Conservation (phyloP, 1,139 yeast genomes). For the Yamadazyma spencermartinsiae region DNA sequence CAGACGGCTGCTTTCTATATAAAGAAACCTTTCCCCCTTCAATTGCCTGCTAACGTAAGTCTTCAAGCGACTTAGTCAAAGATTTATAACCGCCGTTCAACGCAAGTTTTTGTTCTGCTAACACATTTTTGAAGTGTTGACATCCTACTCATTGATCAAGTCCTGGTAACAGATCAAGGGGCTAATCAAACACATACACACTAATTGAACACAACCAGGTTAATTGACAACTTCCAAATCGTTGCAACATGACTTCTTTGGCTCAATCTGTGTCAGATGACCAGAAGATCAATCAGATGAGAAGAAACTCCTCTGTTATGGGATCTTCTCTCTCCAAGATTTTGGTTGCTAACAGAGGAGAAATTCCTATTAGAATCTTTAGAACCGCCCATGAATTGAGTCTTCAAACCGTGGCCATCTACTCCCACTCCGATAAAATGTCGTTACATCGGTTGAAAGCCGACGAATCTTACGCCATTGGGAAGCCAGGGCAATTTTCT, state of each 20-base stretch:
- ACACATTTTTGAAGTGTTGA: too few relatives aligned
- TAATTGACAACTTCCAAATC: too few relatives aligned
- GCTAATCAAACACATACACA: too few relatives aligned
- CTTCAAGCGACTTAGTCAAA: too few relatives aligned
- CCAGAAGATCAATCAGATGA: constrained; percentile 46
- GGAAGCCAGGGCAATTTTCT: constrained; percentile 82
- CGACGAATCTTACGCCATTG: constrained; percentile 91
- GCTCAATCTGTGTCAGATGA: constrained; percentile 18
- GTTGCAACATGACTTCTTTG: constrained; percentile 18
- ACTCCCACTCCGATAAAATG: constrained; percentile 93
- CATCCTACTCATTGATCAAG: too few relatives aligned
- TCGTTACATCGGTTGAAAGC: constrained; percentile 95
- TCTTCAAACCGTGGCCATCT: constrained; percentile 96
- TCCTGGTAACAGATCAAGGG: too few relatives aligned
- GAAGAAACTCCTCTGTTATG: constrained; percentile 62
- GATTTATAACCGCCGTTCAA: too few relatives aligned
- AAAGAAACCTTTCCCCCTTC: too few relatives aligned
- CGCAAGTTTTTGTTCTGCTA: too few relatives aligned
- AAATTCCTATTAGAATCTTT: constrained; percentile 85
- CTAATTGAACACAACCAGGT: too few relatives aligned
- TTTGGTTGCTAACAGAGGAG: constrained; percentile 95
- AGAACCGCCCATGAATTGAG: constrained; percentile 97
- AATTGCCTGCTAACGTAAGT: too few relatives aligned
- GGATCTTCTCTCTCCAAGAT: constrained; percentile 67
- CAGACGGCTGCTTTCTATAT: too few relatives aligned